Conservation (phyloP, 441 rosid genomes). For the Cnidoscolus chayamansa region DNA sequence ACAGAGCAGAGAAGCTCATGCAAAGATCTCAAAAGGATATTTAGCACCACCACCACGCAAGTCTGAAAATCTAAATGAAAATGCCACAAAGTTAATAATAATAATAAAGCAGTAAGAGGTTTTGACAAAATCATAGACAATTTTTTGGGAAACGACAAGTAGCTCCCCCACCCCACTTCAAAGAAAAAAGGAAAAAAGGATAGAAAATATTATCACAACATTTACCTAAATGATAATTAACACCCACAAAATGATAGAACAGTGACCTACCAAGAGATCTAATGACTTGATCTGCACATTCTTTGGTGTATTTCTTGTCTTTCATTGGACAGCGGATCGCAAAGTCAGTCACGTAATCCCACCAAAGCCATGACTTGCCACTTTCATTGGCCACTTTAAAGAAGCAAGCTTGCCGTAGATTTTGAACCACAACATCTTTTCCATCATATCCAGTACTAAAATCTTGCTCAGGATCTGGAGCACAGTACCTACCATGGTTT, state of each 20-base stretch:
- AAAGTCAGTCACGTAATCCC: constrained; percentile 96
- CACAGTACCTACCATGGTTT: constrained; percentile 88
- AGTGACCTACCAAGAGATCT: constrained; percentile 62
- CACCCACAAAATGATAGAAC: not conserved
- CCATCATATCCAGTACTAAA: constrained; percentile 79
- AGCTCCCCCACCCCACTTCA: not conserved
- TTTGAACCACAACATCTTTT: constrained; percentile 77
- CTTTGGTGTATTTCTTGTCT: constrained; percentile 63
- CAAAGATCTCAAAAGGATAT: not conserved
- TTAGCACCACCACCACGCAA: not conserved
- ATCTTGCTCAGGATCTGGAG: constrained; percentile 93
- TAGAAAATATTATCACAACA: not conserved
- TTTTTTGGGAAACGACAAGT: not conserved
- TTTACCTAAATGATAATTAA: not conserved
- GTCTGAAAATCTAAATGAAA: not conserved
- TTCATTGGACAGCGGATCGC: constrained; percentile 92
- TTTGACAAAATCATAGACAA: not conserved
- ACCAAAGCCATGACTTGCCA: constrained; percentile 92
- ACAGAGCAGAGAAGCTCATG: not conserved
- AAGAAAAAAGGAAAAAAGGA: not conserved
- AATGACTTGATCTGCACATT: constrained; percentile 79
- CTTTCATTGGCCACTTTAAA: constrained; percentile 71
- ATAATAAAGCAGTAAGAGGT: not conserved
- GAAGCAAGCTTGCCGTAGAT: constrained; percentile 77
- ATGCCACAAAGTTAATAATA: not conserved